Conservation (phyloP, 306 rosid genomes). For the Begonia fuchsioides region DNA sequence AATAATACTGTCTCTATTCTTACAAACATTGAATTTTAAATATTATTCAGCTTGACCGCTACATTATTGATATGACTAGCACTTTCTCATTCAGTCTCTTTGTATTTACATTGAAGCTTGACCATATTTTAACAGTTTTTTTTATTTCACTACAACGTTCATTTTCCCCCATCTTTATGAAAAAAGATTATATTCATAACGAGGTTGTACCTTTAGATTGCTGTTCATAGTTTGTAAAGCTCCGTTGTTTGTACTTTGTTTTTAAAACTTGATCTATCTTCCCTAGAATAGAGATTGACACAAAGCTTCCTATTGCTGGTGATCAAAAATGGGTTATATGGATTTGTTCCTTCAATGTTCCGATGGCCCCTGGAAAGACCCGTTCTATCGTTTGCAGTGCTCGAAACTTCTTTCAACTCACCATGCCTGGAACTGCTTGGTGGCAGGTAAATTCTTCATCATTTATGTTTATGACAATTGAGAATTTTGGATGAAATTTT, state of each 20-base stretch:
- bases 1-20: conserved; percentile 7
- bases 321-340: conserved; percentile 86
- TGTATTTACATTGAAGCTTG: neutral
- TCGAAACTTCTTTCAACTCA: conserved; percentile 80
- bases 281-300: conserved; percentile 68
- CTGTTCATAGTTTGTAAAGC: neutral
- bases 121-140: neutral
- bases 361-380: conserved; percentile 94
- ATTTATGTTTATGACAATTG: neutral
- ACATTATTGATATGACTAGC: neutral
- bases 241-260: neutral
- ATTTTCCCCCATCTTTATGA: no score
- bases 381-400: conserved; percentile 97
- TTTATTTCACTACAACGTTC: no score
- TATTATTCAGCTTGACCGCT: neutral
- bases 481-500: neutral
- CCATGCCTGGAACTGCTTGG: conserved; percentile 92
- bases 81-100: no score
- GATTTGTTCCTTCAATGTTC: conserved; percentile 93
- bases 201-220: no score
- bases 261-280: conserved; percentile 6
- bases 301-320: conserved; percentile 70
- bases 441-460: conserved; percentile 57
- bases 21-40: neutral
- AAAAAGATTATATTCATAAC: no score